A percentile compares a stretch with the other conserved stretches of the same genome.
Evolutionary conservation across 2,329 filamentous ascomycete species (phyloP).

Genomic region (Ilyonectria sp.): DNA sequence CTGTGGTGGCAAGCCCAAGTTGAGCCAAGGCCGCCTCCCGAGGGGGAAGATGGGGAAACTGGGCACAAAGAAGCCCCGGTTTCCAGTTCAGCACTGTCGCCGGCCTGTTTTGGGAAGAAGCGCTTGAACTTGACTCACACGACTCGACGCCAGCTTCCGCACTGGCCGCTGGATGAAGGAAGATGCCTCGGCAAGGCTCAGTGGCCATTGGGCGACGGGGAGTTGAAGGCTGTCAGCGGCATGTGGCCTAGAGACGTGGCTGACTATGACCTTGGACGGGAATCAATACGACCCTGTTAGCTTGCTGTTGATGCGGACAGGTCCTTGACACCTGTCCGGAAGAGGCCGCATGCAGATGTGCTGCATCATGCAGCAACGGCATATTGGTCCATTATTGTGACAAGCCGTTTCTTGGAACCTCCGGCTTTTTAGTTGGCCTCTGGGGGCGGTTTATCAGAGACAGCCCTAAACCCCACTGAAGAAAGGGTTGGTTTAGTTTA

Average conservation of each 20-base stretch:
- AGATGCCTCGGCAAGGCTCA: not conserved
- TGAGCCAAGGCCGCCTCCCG: not conserved
- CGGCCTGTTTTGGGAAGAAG: not conserved
- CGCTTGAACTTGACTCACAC: not conserved
- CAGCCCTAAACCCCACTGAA: not conserved
- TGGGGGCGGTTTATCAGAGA: not conserved
- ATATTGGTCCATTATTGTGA: not conserved
- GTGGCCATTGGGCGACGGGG: not conserved
- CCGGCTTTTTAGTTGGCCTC: not conserved
- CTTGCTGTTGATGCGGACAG: not conserved
- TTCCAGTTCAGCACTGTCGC: not conserved
- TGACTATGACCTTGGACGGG: not conserved
- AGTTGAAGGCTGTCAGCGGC: not conserved
- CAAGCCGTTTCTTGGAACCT: not conserved
- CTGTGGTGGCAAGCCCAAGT: not conserved
- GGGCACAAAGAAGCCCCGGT: not conserved
- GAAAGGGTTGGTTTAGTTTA: not conserved
- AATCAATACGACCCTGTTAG: not conserved
- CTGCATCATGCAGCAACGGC: constrained; percentile 1
- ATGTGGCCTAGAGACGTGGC: not conserved
- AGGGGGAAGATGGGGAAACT: not conserved
- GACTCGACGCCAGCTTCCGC: not conserved
- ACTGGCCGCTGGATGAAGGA: not conserved
- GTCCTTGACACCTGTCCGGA: constrained; percentile 7
- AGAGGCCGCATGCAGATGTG: constrained; percentile 6